Percentiles rank a stretch among this genome's conserved stretches.
phyloP scores from a whole-genome alignment of 1,284 basidiomycete species.

The Rhodotorula sp. region DNA sequence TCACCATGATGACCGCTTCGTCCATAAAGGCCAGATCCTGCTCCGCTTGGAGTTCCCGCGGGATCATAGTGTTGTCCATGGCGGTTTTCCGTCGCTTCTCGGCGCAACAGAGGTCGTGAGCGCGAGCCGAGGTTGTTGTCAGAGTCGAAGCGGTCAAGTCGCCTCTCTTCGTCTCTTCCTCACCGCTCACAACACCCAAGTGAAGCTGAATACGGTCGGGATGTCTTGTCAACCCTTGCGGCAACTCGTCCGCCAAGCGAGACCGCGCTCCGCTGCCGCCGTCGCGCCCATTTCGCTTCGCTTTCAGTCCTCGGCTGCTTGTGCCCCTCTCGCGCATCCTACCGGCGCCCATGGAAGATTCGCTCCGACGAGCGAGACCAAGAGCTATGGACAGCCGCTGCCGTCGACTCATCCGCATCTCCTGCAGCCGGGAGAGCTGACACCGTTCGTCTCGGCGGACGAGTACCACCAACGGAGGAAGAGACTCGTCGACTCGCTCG shows the following conservation, averaged over 20 bases:
- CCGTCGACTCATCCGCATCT: slow-evolving; percentile 76
- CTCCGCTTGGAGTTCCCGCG: slow-evolving; percentile 35
- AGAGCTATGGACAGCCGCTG: slow-evolving; percentile 69
- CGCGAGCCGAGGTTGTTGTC: too few relatives aligned
- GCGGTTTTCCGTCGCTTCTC: background rate
- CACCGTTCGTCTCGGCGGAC: slow-evolving; percentile 72
- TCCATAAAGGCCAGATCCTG: slow-evolving; percentile 46
- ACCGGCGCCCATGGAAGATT: background rate
- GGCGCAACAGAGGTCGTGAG: too few relatives aligned
- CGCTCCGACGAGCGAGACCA: background rate
- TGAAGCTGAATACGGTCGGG: too few relatives aligned
- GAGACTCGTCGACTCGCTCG: slow-evolving; percentile 72
- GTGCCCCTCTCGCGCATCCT: slow-evolving; percentile 10
- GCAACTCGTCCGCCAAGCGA: background rate
- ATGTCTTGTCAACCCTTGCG: background rate
- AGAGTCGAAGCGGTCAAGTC: too few relatives aligned
- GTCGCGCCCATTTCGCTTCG: background rate
- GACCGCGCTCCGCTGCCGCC: background rate
- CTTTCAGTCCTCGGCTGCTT: background rate
- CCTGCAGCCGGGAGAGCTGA: slow-evolving; percentile 67
- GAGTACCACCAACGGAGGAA: slow-evolving; percentile 81
- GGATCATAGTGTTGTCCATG: slow-evolving; percentile 43
- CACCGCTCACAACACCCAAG: too few relatives aligned
- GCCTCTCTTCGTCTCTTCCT: too few relatives aligned
- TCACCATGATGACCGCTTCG: slow-evolving; percentile 44